Conservation (phyloP, 805 yeast genomes). For the Sungouiozyma intestinalis region DNA sequence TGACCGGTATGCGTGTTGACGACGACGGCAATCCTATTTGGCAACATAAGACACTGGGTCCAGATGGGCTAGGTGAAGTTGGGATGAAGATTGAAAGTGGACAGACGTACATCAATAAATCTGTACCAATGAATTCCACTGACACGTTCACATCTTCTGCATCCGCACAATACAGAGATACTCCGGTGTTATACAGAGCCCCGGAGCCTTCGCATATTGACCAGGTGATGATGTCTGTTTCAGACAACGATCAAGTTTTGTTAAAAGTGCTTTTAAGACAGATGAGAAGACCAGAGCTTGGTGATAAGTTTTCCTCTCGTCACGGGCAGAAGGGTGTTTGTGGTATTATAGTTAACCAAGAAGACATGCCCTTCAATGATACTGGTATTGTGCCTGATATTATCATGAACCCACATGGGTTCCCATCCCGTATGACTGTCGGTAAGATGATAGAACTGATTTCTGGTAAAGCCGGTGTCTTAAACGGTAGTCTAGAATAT, state of each 20-base stretch:
- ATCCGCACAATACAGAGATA: slow-evolving; percentile 62
- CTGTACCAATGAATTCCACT: slow-evolving; percentile 78
- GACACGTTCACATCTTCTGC: slow-evolving; percentile 23
- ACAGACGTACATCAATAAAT: slow-evolving; percentile 86
- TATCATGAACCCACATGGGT: slow-evolving; percentile 98
- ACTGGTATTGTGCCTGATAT: slow-evolving; percentile 89
- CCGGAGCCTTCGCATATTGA: slow-evolving; percentile 95
- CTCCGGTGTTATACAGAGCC: slow-evolving; percentile 85
- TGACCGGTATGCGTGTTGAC: slow-evolving; percentile 85
- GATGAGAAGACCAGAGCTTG: slow-evolving; percentile 94
- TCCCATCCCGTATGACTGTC: slow-evolving; percentile 99
- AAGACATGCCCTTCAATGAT: slow-evolving; percentile 92
- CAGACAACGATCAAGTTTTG: slow-evolving; percentile 90
- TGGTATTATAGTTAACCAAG: slow-evolving; percentile 95
- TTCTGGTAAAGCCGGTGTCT: slow-evolving; percentile 95
- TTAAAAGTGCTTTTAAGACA: slow-evolving; percentile 88
- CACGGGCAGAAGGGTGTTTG: slow-evolving; percentile 99
- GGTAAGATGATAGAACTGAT: slow-evolving; percentile 96
- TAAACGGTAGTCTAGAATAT: slow-evolving; percentile 82
- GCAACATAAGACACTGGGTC: slow-evolving; percentile 80
- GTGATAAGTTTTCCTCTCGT: slow-evolving; percentile 94
- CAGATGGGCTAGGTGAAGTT: slow-evolving; percentile 95
- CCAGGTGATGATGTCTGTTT: slow-evolving; percentile 94
- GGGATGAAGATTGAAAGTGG: slow-evolving; percentile 87
- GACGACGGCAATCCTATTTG: slow-evolving; percentile 71